Percentiles rank a stretch among this genome's conserved stretches.
Evolutionary conservation across 192 early-diverging fungal genomes (phyloP).

Genomic region (Podochytrium sp.): DNA sequence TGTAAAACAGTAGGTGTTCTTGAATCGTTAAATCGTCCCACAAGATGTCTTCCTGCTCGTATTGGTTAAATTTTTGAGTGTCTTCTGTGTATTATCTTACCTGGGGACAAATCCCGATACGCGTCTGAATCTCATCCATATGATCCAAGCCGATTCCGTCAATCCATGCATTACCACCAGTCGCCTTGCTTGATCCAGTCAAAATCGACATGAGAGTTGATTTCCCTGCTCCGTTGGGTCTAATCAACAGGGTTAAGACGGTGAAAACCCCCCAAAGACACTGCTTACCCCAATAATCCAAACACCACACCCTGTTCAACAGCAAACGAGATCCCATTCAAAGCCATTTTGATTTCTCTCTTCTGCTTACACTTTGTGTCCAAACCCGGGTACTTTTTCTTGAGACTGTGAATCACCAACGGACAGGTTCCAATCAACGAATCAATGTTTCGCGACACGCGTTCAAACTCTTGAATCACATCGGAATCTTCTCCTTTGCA

Average conservation of each 20-base stretch:
- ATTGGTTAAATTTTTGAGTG: too few relatives aligned
- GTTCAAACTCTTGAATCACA: conserved; percentile 53
- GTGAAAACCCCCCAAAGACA: not conserved
- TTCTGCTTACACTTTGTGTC: conserved; percentile 50
- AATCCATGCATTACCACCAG: conserved; percentile 58
- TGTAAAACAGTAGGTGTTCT: conserved; percentile 77
- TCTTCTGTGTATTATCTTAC: too few relatives aligned
- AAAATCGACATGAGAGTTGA: conserved; percentile 73
- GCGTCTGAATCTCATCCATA: conserved; percentile 56
- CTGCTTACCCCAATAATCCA: conserved; percentile 60
- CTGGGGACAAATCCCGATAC: conserved; percentile 78
- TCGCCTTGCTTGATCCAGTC: conserved; percentile 66
- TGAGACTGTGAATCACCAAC: conserved; percentile 25
- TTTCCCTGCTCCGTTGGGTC: conserved; percentile 61
- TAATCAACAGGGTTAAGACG: not conserved
- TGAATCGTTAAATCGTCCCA: conserved; percentile 74
- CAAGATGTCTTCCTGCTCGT: conserved; percentile 56
- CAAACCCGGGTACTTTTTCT: conserved; percentile 35
- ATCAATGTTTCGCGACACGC: conserved; percentile 19
- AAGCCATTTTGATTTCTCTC: conserved; percentile 46
- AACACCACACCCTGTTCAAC: conserved; percentile 65
- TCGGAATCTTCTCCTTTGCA: conserved; percentile 48
- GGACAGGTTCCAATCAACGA: not conserved
- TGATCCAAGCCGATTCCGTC: conserved; percentile 63
- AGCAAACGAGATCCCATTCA: conserved; percentile 46